phyloP scores from a whole-genome alignment of 148 eudicot species.

The Nepenthes gracilis region DNA sequence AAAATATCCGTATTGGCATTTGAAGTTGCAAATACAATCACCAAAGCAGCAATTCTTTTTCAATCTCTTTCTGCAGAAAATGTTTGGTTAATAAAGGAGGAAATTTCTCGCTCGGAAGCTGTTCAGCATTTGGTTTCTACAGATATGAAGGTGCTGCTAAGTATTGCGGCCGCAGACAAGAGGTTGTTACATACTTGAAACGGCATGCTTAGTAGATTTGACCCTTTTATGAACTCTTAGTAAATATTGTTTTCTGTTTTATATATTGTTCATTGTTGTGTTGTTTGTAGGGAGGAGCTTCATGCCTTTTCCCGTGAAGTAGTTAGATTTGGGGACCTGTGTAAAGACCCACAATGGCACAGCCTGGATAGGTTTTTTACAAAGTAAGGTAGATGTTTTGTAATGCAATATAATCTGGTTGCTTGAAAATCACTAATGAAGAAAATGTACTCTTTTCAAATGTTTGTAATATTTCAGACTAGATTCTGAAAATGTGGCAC shows the following conservation, averaged over 20 bases:
- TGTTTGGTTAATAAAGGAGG: slow-evolving; percentile 46
- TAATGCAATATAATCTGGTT: not conserved
- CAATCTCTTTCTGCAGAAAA: slow-evolving; percentile 72
- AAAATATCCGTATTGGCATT: slow-evolving; percentile 73
- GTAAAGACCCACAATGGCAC: slow-evolving; percentile 99
- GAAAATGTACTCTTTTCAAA: not conserved
- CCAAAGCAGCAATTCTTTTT: slow-evolving; percentile 73
- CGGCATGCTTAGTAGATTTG: too few species aligned
- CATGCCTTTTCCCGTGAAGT: slow-evolving; percentile 74
- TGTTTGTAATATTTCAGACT: slow-evolving; percentile 37
- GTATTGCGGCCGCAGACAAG: slow-evolving; percentile 78
- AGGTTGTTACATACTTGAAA: slow-evolving; percentile 27
- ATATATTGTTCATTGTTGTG: slow-evolving; percentile 2
- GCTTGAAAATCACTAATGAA: slow-evolving; percentile 2
- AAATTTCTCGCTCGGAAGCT: slow-evolving; percentile 56
- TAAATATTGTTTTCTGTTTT: not conserved
- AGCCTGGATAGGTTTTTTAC: slow-evolving; percentile 61
- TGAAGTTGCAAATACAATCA: slow-evolving; percentile 92
- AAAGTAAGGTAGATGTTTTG: slow-evolving; percentile 37
- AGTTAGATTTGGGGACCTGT: slow-evolving; percentile 81
- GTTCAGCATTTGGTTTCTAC: slow-evolving; percentile 65
- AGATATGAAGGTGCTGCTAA: slow-evolving; percentile 60
- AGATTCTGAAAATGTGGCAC: slow-evolving; percentile 38
- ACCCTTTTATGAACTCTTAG: too few species aligned
- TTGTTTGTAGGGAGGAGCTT: slow-evolving; percentile 68